Percentiles rank a stretch among this genome's conserved stretches.
Evolutionary conservation across 1,139 yeast genomes (phyloP).

Genomic region (Arxiozyma bovina): DNA sequence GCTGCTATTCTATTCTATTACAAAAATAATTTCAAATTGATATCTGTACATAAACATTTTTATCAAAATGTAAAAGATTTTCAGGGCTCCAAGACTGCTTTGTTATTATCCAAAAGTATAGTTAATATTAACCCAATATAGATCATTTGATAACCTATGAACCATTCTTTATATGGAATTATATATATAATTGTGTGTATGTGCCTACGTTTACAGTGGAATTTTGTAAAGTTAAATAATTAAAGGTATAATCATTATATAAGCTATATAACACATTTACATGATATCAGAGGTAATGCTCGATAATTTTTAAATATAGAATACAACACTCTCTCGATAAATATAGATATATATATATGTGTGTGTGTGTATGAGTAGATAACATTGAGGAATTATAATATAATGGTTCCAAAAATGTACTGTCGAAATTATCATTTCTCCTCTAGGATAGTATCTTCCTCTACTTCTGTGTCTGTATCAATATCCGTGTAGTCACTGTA

Average conservation of each 20-base stretch:
- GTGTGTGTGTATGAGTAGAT: too few relatives aligned
- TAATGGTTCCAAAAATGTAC: background rate
- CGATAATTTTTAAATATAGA: background rate
- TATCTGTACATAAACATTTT: background rate
- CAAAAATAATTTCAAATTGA: slow-evolving; percentile 13
- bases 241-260: too few relatives aligned
- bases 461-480: slow-evolving; percentile 38
- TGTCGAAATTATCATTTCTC: slow-evolving; percentile 5
- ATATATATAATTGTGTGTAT: too few relatives aligned
- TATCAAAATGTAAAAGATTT: background rate
- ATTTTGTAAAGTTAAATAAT: too few relatives aligned
- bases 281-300: background rate
- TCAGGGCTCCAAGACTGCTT: background rate
- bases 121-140: too few relatives aligned
- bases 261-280: background rate
- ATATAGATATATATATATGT: too few relatives aligned
- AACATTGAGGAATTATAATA: background rate
- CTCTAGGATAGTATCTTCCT: slow-evolving; percentile 20
- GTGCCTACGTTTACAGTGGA: background rate
- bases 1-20: slow-evolving; percentile 49
- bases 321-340: background rate
- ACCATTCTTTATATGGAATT: too few relatives aligned
- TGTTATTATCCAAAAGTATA: background rate
- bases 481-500: slow-evolving; percentile 38
- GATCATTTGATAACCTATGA: too few relatives aligned